Evolutionary conservation across 306 rosid genomes (phyloP).

Genomic region (cucumber (Cucumis sativus)): Cucumber_9930_V3 NC_026659.2:7821001-7821500

Average conservation of each 20-base stretch:
- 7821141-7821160: not conserved
- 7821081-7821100: not conserved
- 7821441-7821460: conserved; percentile 1
- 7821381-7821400: conserved; percentile 2
- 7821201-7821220: not conserved
- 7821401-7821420: conserved; percentile 9
- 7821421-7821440: not conserved
- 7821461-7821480: not conserved
- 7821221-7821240: conserved; percentile 3
- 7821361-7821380: not conserved
- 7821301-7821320: conserved; percentile 1
- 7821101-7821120: not conserved
- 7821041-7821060: not conserved
- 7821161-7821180: not conserved
- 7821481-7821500: not conserved
- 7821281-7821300: not conserved
- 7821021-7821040: not conserved
- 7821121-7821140: not conserved
- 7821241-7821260: conserved; percentile 7
- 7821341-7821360: not conserved
- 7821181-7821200: not conserved
- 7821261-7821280: not conserved
- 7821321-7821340: conserved; percentile 5
- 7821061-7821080: not conserved
- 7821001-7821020: not conserved